Conservation (phyloP, 208 protist genomes). For the Naegleria fowleri region DNA sequence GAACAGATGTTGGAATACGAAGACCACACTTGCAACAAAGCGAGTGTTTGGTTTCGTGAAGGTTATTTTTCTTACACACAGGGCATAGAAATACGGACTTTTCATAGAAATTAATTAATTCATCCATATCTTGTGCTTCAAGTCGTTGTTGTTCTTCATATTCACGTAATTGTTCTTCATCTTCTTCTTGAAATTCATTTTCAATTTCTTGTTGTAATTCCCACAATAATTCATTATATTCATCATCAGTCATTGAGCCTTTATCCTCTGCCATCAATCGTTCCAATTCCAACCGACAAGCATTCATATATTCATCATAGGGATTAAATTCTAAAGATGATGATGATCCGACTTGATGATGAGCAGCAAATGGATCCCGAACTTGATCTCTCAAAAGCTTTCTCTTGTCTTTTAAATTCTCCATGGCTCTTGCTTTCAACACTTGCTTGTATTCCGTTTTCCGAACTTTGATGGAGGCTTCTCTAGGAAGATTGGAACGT, state of each 20-base stretch:
- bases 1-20: neutral
- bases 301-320: neutral
- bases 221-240: neutral
- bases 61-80: neutral
- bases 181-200: neutral
- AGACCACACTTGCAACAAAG: neutral
- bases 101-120: constrained; percentile 8
- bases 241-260: neutral
- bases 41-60: neutral
- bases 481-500: neutral
- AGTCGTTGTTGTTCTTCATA: neutral
- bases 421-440: neutral
- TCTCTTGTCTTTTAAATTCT: neutral
- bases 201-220: neutral
- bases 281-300: neutral
- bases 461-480: neutral
- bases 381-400: neutral
- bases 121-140: neutral
- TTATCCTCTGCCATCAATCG: neutral
- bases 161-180: neutral
- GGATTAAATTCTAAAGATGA: too few species aligned
- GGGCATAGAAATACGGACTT: constrained; percentile 1
- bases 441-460: neutral
- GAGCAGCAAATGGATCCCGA: neutral
- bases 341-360: neutral